Base-by-base conservation (phyloP, 805 yeast species). In the Wickerhamiella cacticola region DNA sequence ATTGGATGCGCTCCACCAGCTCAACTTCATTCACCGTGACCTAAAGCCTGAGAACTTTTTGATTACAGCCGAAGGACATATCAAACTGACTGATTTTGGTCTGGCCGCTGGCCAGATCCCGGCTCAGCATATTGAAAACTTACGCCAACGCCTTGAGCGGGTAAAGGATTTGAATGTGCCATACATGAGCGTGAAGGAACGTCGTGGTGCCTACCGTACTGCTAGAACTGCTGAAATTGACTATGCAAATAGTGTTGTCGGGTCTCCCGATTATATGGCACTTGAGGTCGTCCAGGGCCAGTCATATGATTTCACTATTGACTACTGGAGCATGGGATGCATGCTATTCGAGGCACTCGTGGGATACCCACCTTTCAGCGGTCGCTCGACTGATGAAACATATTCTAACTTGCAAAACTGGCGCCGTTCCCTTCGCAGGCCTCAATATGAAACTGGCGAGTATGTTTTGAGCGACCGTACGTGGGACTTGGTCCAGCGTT, bases 241-340 rank as follows among this genome's bases (percentile, higher is more conserved):
- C 57, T 81, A 82, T 59, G 97, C 99, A 15, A 84, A 85, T 58
- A 86, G 96, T 1, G 85, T 89, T 56, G 99, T 92, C 13, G 99
- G 99, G 1, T 83, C 95, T 4, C 99, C 99, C 1, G 99, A 92
- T 65, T 92, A 92, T 62, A 92, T 92, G 99, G 98, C 99, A 1
- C 71, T 92, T 45, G 99, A 92, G 64, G 97, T 92, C 10, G 74
- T 92, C 47, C 94, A 86, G 64, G 98, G 98, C 6, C 82, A 82
- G 60, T 78, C 80, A 50, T 92, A 92, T 64, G 96, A 92, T 62
- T 88, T 81, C 63, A 89, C 98, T 13, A 94, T 94, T 50, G 99
- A 92, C 68, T 92, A 92, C 64, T 92, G 99, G 99, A 88, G 97
- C 0, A 70, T 92, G 50, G 99, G 98, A 3, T 92, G 98, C 66